Percentiles rank a stretch among this genome's conserved stretches.
Evolutionary conservation across 2,329 filamentous ascomycete species (phyloP).

Genomic region (Trichoderma sp.): DNA sequence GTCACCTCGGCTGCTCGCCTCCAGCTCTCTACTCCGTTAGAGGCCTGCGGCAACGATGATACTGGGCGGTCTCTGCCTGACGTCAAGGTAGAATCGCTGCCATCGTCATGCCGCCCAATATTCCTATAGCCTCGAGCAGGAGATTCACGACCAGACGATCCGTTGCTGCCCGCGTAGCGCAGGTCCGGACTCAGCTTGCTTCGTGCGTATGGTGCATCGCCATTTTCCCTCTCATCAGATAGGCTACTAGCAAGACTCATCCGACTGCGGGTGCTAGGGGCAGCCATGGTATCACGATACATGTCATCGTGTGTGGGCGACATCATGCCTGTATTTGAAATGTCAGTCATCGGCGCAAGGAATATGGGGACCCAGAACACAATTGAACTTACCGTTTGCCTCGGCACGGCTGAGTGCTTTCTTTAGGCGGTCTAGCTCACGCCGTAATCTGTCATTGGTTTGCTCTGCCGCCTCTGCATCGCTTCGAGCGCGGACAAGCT

Average conservation of each 20-base stretch:
- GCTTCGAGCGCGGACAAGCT: conserved; percentile 85
- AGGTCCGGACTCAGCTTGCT: conserved; percentile 59
- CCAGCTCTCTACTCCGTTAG: conserved; percentile 74
- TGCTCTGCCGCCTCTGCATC: conserved; percentile 89
- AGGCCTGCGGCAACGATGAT: conserved; percentile 41
- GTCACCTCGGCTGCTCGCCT: conserved; percentile 96
- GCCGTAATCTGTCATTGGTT: conserved; percentile 77
- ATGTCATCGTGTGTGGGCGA: conserved; percentile 63
- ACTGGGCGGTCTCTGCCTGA: conserved; percentile 38
- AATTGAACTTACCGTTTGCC: conserved; percentile 38
- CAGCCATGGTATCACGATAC: conserved; percentile 55
- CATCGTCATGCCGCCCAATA: conserved; percentile 39
- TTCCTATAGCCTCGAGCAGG: conserved; percentile 58
- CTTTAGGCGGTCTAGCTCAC: conserved; percentile 92
- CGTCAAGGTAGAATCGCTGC: conserved; percentile 35
- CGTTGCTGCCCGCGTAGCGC: conserved; percentile 51
- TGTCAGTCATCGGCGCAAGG: conserved; percentile 22
- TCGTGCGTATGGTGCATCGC: conserved; percentile 50
- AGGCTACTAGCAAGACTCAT: conserved; percentile 66
- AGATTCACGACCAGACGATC: conserved; percentile 60
- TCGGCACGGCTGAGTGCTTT: conserved; percentile 71
- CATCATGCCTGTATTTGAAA: conserved; percentile 39
- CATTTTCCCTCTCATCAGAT: conserved; percentile 79
- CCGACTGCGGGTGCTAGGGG: conserved; percentile 49
- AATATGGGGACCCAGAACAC: neutral